Evolutionary conservation across 2,329 filamentous ascomycete genomes (phyloP), one percentile per base, ranked within the genome.

Genomic region (Fragosphaeria purpurea): DNA sequence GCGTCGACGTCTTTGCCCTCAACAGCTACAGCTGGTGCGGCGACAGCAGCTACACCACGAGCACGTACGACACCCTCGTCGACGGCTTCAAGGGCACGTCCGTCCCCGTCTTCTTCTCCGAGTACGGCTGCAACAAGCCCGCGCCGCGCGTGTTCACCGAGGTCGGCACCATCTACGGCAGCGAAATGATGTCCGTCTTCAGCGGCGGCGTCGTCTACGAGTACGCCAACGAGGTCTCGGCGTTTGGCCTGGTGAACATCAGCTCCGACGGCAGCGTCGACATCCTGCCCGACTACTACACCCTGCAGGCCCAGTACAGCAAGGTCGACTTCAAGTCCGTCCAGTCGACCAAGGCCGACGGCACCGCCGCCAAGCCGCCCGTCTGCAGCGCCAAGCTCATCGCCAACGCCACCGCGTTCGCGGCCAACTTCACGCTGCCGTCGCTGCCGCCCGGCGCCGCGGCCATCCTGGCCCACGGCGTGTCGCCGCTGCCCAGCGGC

Each of bases 161-260:
- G 67, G 83, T 88, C 10, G 73, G 71, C 50, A 72, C 82, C 55
- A 80, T 93, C 57, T 91, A 91, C 66, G 76, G 85, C 51, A 61
- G 73, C 40, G 60, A 87, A 56, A 89, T 91, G 84, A 82, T 68
- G 10, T 64, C 72, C 13, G 71, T 80, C 51, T 81, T 91, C 61
- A 83, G 81, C 50, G 87, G 87, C 55, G 86, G 86, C 56, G 74
- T 93, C 44, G 85, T 91, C 44, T 93, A 91, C 71, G 85, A 93
- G 67, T 91, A 79, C 66, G 82, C 80, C 1, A 76, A 89, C 66
- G 87, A 90, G 63, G 67, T 70, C 41, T 83, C 84, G 63, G 70
- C 80, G 62, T 84, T 73, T 53, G 81, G 81, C 48, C 74, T 90
- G 7, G 82, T 87, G 50, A 58, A 76, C 56, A 67, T 87, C 59